Percentiles rank a stretch among this genome's conserved stretches.
Conservation (phyloP, 331 rosid species). For the Ulmus americana region DNA sequence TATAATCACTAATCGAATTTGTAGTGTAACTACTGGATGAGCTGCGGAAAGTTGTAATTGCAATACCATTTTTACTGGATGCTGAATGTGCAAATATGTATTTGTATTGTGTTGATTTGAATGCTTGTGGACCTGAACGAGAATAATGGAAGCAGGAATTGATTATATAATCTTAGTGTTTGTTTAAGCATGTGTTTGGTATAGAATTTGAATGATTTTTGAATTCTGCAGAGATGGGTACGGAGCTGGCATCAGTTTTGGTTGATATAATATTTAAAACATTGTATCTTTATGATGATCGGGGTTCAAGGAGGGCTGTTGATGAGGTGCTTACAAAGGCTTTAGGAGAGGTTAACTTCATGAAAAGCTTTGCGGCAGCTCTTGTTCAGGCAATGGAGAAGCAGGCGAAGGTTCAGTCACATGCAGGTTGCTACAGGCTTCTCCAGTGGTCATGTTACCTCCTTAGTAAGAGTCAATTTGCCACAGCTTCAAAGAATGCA, state of each 20-base stretch:
- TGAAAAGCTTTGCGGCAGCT: slow-evolving; percentile 83
- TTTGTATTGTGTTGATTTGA: background rate
- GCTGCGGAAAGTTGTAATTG: no score
- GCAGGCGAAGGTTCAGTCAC: slow-evolving; percentile 59
- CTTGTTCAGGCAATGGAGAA: slow-evolving; percentile 87
- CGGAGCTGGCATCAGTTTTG: slow-evolving; percentile 40
- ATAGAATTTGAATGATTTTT: slow-evolving; percentile 4
- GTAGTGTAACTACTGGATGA: no score
- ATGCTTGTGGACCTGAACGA: background rate
- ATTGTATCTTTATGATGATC: slow-evolving; percentile 64
- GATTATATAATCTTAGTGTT: background rate
- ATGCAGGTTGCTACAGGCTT: slow-evolving; percentile 66
- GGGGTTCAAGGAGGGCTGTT: slow-evolving; percentile 73
- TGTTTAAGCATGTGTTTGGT: background rate
- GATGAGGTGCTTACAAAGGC: slow-evolving; percentile 62
- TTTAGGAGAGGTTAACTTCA: slow-evolving; percentile 51
- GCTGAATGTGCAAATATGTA: background rate
- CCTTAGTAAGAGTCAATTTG: slow-evolving; percentile 58
- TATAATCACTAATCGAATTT: background rate
- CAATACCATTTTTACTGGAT: no score
- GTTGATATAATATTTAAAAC: slow-evolving; percentile 66
- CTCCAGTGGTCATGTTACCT: slow-evolving; percentile 83
- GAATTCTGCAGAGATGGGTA: slow-evolving; percentile 32
- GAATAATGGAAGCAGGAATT: background rate
- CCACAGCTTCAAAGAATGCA: slow-evolving; percentile 72